These are phyloP conservation scores for Astrephomene gubernaculifera DNA, from an alignment of 139 green algal genomes.

Conservation along the genomic window DNA sequence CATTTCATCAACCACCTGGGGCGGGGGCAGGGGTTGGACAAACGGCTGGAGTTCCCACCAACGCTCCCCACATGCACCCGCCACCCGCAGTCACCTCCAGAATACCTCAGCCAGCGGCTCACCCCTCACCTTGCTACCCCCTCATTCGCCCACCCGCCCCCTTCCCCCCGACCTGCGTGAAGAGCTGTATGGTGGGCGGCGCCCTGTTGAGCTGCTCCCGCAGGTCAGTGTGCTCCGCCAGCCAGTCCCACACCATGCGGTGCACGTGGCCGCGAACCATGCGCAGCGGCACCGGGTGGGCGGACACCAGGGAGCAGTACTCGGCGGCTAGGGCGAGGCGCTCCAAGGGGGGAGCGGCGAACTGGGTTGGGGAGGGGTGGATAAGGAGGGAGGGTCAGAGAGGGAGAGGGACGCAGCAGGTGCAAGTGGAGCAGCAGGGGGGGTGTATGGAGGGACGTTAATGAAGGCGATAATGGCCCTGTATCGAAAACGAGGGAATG, in stretches of 20 bases:
- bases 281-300: conserved; percentile 81
- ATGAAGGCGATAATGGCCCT: no score
- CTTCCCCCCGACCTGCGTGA: background rate
- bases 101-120: no score
- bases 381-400: no score
- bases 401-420: no score
- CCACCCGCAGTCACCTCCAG: no score
- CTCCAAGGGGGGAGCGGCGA: conserved; percentile 51
- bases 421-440: no score
- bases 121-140: no score
- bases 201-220: conserved; percentile 77
- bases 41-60: no score
- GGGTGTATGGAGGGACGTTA: no score
- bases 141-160: background rate
- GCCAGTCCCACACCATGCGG: conserved; percentile 78
- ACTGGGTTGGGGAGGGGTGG: no score
- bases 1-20: conserved; percentile 64
- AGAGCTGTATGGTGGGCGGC: conserved; percentile 4
- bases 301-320: conserved; percentile 85
- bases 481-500: no score
- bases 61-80: no score
- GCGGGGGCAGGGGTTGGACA: background rate
- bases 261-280: conserved; percentile 86
- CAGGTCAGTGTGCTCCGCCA: conserved; percentile 91
- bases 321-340: conserved; percentile 75